Evolutionary conservation across 2,329 filamentous ascomycete genomes (phyloP).

Genomic region (Diaporthe sp.): DNA sequence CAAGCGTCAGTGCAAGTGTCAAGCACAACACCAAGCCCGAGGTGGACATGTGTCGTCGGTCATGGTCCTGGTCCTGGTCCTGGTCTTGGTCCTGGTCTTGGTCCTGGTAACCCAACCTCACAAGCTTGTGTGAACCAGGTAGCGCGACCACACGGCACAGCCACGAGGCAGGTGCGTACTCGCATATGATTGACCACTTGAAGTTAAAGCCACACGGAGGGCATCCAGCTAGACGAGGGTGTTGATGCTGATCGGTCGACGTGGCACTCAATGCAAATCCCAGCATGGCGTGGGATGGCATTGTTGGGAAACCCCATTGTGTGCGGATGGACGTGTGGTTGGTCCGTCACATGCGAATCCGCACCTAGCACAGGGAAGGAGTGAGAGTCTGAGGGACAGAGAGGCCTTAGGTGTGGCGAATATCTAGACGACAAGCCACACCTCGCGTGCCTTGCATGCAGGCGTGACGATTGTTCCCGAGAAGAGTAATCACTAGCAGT

Average conservation of each 20-base stretch:
- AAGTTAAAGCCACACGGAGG: not conserved
- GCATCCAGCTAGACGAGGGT: constrained; percentile 8
- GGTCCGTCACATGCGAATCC: constrained; percentile 5
- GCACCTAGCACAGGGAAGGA: not conserved
- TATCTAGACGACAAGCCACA: constrained; percentile 2
- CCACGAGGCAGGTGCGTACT: constrained; percentile 2
- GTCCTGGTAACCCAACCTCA: not conserved
- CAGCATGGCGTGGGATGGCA: constrained; percentile 8
- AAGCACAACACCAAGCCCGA: not conserved
- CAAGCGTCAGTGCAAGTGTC: not conserved
- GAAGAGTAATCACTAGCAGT: constrained; percentile 27
- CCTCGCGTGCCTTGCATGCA: constrained; percentile 24
- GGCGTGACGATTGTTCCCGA: constrained; percentile 22
- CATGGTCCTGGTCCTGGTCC: not conserved
- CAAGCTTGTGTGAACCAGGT: not conserved
- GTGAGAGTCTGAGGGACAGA: not conserved
- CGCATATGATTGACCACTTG: not conserved
- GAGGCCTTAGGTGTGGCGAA: constrained; percentile 30
- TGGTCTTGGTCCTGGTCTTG: not conserved
- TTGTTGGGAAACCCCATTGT: constrained; percentile 15
- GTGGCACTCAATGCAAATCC: constrained; percentile 22
- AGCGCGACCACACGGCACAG: not conserved
- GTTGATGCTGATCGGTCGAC: not conserved
- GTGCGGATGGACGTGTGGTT: not conserved
- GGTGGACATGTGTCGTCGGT: not conserved